phyloP scores from a whole-genome alignment of 2,329 filamentous ascomycete genomes.

The Penicillium sp. region DNA sequence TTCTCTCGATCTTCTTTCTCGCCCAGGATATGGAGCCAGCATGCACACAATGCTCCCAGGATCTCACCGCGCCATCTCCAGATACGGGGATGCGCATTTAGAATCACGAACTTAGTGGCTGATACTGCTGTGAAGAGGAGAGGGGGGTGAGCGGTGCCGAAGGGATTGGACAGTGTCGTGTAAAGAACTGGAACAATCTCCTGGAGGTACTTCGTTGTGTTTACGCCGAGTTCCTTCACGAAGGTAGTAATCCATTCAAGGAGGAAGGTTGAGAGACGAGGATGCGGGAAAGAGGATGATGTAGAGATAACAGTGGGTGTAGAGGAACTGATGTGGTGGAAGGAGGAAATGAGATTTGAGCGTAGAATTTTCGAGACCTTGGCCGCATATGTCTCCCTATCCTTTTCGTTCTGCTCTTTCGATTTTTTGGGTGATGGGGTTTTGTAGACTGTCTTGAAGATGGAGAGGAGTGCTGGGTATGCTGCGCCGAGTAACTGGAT shows the following conservation, averaged over 20 bases:
- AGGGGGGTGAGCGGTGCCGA: slow-evolving; percentile 62
- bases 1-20: slow-evolving; percentile 39
- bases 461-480: slow-evolving; percentile 69
- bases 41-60: slow-evolving; percentile 65
- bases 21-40: slow-evolving; percentile 64
- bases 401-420: slow-evolving; percentile 35
- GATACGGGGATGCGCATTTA: slow-evolving; percentile 73
- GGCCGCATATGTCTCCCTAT: slow-evolving; percentile 33
- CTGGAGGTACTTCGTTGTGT: slow-evolving; percentile 55
- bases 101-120: slow-evolving; percentile 64
- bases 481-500: slow-evolving; percentile 66
- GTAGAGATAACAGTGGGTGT: slow-evolving; percentile 51
- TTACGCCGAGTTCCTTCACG: slow-evolving; percentile 43
- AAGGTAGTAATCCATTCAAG: slow-evolving; percentile 38
- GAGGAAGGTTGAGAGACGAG: slow-evolving; percentile 57
- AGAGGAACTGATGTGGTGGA: slow-evolving; percentile 55
- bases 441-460: slow-evolving; percentile 57
- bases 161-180: slow-evolving; percentile 70
- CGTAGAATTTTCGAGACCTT: slow-evolving; percentile 39
- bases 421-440: slow-evolving; percentile 24
- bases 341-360: slow-evolving; percentile 46
- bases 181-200: slow-evolving; percentile 72
- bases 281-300: slow-evolving; percentile 52
- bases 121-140: slow-evolving; percentile 61
- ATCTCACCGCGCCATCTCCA: slow-evolving; percentile 67